Conservation (phyloP, 78 protist genomes). For the Andalucia godoyi region DNA sequence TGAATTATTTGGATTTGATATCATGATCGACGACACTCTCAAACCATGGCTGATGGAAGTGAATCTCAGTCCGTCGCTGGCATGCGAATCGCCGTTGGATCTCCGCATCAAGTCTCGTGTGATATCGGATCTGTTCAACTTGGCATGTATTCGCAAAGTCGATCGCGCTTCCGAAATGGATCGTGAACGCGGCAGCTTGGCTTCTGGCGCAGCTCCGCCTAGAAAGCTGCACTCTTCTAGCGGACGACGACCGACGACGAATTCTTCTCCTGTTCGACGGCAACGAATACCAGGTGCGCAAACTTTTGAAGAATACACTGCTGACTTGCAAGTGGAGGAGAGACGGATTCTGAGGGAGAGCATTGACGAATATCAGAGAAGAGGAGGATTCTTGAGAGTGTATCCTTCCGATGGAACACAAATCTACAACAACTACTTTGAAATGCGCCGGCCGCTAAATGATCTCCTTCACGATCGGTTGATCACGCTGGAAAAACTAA, state of each 20-base stretch:
- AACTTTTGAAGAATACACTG: too few species aligned
- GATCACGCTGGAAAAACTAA: too few species aligned
- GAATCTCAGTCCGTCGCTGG: conserved; percentile 45
- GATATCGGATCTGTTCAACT: background rate
- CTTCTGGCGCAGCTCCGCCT: background rate
- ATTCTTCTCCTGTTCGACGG: background rate
- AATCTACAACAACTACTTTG: too few species aligned
- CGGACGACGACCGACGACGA: background rate
- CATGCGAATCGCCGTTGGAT: conserved; percentile 29
- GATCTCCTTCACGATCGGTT: too few species aligned
- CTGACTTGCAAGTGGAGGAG: too few species aligned
- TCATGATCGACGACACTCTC: conserved; percentile 30
- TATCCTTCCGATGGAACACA: too few species aligned
- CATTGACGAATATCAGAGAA: background rate
- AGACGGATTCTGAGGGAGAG: background rate
- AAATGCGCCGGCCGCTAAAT: too few species aligned
- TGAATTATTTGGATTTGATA: conserved; percentile 47
- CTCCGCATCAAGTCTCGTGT: background rate
- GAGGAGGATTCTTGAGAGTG: background rate
- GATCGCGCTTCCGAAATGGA: background rate
- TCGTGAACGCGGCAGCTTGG: background rate
- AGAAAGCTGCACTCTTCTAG: background rate
- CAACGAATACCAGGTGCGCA: background rate
- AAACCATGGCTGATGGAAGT: conserved; percentile 64
- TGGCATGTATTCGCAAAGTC: background rate